Evolutionary conservation across 176 grass and related monocot species (phyloP).

Genomic region (Puya raimondii): DNA sequence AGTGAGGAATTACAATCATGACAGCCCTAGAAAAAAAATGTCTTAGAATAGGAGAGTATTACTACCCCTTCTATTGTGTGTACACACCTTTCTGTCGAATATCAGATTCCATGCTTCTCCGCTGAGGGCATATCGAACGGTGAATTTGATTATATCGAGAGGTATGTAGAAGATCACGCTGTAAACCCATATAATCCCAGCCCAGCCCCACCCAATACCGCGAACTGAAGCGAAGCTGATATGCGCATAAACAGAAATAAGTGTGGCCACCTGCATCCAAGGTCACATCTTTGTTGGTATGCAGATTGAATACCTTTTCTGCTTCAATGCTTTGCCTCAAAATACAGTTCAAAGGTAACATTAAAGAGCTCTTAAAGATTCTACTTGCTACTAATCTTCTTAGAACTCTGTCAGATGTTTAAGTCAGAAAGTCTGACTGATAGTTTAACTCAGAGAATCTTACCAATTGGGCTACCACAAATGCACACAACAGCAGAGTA

Average conservation of each 20-base stretch:
- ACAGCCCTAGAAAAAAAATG: background rate
- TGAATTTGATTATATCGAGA: slow-evolving; percentile 70
- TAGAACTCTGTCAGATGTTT: background rate
- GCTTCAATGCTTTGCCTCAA: no score
- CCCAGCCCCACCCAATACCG: slow-evolving; percentile 77
- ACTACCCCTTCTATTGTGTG: background rate
- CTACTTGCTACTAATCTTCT: background rate
- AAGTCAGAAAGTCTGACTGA: background rate
- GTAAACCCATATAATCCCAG: slow-evolving; percentile 70
- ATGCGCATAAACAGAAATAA: slow-evolving; percentile 66
- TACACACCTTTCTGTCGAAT: slow-evolving; percentile 45
- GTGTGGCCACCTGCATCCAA: slow-evolving; percentile 53
- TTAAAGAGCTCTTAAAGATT: background rate
- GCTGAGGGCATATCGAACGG: slow-evolving; percentile 47
- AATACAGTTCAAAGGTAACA: background rate
- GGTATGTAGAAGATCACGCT: slow-evolving; percentile 59
- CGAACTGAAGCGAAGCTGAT: slow-evolving; percentile 56
- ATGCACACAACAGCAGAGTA: slow-evolving; percentile 58
- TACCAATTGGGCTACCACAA: slow-evolving; percentile 64
- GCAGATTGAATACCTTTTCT: background rate
- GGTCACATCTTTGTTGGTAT: background rate
- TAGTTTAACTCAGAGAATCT: background rate
- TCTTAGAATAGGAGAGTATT: no score
- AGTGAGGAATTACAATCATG: background rate
- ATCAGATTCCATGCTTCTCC: slow-evolving; percentile 67